Conservation (phyloP, 192 early-diverging fungal species). For the Glomus cerebriforme region DNA sequence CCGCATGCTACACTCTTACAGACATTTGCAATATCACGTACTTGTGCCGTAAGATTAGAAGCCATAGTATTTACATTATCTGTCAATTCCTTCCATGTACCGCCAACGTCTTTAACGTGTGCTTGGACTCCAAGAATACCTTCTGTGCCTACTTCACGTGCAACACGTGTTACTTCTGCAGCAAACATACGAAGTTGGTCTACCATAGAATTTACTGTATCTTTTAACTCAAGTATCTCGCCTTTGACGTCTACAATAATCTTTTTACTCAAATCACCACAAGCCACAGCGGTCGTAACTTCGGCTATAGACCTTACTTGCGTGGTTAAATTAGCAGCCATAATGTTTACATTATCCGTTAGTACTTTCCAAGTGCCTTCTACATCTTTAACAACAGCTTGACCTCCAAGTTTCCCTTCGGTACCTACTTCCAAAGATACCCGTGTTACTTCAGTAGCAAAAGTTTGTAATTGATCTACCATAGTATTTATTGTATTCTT, state of each 20-base stretch:
- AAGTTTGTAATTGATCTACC: conserved; percentile 65
- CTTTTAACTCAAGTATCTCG: conserved; percentile 52
- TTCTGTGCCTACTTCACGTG: conserved; percentile 66
- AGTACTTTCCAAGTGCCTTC: conserved; percentile 67
- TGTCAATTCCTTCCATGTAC: conserved; percentile 60
- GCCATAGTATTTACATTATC: conserved; percentile 66
- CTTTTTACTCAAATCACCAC: conserved; percentile 56
- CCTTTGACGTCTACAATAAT: conserved; percentile 53
- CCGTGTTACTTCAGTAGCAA: conserved; percentile 63
- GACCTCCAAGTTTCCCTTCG: conserved; percentile 56
- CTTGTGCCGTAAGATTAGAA: conserved; percentile 56
- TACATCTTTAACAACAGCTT: conserved; percentile 54
- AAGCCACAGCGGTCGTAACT: conserved; percentile 61
- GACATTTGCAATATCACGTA: conserved; percentile 64
- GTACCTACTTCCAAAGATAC: conserved; percentile 57
- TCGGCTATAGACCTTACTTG: conserved; percentile 62
- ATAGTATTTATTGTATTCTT: conserved; percentile 73
- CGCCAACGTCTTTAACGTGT: conserved; percentile 53
- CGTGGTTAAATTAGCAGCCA: conserved; percentile 55
- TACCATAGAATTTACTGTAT: conserved; percentile 60
- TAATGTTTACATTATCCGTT: conserved; percentile 67
- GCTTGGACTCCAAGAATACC: conserved; percentile 61
- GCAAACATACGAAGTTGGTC: conserved; percentile 59
- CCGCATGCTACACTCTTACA: conserved; percentile 60
- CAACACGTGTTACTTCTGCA: conserved; percentile 66